Evolutionary conservation across 1,139 yeast species (phyloP), one percentile per base, ranked within the genome.

Genomic region (Taphrina deformans): DNA sequence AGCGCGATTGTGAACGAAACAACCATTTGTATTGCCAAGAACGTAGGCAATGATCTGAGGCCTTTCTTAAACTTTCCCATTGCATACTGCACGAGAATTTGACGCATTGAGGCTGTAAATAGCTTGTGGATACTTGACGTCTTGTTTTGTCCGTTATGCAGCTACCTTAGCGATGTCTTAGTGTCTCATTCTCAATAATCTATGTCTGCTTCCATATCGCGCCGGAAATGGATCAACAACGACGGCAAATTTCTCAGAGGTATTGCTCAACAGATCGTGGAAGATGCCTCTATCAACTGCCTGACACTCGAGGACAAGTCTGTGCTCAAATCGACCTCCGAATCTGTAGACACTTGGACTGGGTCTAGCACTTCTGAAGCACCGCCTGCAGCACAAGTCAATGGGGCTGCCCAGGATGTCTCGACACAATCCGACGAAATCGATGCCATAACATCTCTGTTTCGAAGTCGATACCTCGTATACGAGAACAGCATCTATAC

Each of bases 401-500:
- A 48, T 24, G 53, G 53, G 9, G 10, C 21, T 24, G 33, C 35
- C 10, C 21, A 33, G 5, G 53, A 48, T 7, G 48, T 21, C 10
- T 48, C 53, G 33, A 23, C 35, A 14, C 33, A 24, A 18, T 29
- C 51, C 1, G 55, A 33, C 7, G 62, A 58, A n/a, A 26, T 38
- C 4, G 61, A 65, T 12, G 61, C 33, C 1, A 5, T 65, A 9
- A 65, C 67, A 2, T 23, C 31, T 1, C 38, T 60, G 12, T 65
- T 65, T 21, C 65, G 67, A 10, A 45, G 55, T n/a, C 60, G 67
- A 14, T 52, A 55, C 24, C 55, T 65, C 35, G 31, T 65, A 5
- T 65, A 59, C 53, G 67, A 65, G 18, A 51, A 41, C 29, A 55
- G 64, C 24, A 64, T 65, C 40, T 35, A 62, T 12, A 29, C 67